These are phyloP conservation scores for Macadamia tetraphylla DNA, from an alignment of 164 flowering plant genomes.

Conservation along the genomic window DNA sequence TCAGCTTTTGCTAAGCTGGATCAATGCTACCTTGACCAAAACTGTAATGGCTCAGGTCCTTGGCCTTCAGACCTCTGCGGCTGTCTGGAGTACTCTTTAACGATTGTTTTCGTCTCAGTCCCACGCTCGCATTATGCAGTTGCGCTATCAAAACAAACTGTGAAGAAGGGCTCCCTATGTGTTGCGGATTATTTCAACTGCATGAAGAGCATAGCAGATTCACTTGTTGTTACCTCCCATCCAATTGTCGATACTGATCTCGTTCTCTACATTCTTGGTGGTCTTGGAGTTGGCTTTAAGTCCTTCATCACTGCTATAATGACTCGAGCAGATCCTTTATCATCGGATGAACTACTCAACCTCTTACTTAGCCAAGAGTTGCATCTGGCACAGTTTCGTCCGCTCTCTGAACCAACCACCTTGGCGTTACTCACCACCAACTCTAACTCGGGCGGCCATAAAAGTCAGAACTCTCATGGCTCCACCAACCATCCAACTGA, in stretches of 20 bases:
- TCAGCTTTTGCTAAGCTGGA: background rate
- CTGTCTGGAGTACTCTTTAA: background rate
- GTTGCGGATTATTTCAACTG: background rate
- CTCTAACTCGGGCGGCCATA: too few species aligned
- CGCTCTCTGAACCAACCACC: too few species aligned
- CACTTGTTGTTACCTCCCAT: background rate
- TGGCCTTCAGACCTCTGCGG: background rate
- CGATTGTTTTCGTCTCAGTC: background rate
- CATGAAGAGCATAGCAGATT: background rate
- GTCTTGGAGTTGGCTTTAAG: background rate
- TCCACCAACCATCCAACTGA: too few species aligned
- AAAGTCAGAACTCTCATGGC: too few species aligned
- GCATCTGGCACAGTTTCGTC: too few species aligned
- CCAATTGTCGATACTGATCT: background rate
- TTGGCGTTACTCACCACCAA: too few species aligned
- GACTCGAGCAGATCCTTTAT: background rate
- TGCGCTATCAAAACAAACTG: background rate
- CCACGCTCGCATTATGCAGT: background rate
- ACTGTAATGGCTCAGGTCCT: background rate
- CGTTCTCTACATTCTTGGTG: background rate
- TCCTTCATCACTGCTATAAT: background rate
- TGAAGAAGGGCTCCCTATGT: background rate
- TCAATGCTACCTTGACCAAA: background rate
- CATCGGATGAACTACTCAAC: too few species aligned
- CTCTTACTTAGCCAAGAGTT: too few species aligned